Evolutionary conservation across 2,329 filamentous ascomycete genomes (phyloP), one percentile per base, ranked within the genome.

Genomic region (Penicillium rolfsii): DNA sequence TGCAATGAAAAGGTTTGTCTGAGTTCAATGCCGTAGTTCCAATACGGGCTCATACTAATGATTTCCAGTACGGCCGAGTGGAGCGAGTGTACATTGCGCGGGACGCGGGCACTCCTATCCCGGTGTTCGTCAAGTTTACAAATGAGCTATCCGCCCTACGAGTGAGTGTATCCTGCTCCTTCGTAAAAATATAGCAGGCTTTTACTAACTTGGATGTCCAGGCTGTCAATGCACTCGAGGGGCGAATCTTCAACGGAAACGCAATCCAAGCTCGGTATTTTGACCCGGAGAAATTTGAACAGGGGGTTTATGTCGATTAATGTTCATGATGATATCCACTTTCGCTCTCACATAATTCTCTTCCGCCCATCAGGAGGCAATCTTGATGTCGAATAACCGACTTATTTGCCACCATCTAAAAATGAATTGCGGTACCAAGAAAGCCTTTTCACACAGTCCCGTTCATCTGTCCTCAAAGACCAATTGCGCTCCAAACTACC

Each of bases 51-150:
- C 19, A 28, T 59, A 26, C 55, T 58, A 30, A 24, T 45, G 38
- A 12, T 33, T 24, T 26, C 8, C 55, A 92, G 87, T 96, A 96
- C 73, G 93, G 93, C 16, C 85, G 87, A 48, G 90, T 97, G 5
- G 91, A 96, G 76, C 83, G 91, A 67, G 82, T 97, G 19, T 89
- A 89, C 71, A 88, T 97, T 60, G 87, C 91, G 71, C 81, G 87
- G 48, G 80, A 84, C 65, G 82, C 81, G 52, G 78, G 81, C 46
- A 78, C 73, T 52, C 78, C 75, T 62, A 78, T 82, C 12, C 86
- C 87, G 56, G 95, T 99, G 4, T 98, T 97, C 76, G 92, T 99
- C 75, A 91, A 96, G 75, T 99, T 98, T 73, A 94, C 91, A 2
- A 90, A 90, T 67, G 86, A 89, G 70, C 82, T 98, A 57, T 95